Evolutionary conservation across 2,329 filamentous ascomycete genomes (phyloP), one percentile per base, ranked within the genome.

Genomic region (Fusarium coffeatum): DNA sequence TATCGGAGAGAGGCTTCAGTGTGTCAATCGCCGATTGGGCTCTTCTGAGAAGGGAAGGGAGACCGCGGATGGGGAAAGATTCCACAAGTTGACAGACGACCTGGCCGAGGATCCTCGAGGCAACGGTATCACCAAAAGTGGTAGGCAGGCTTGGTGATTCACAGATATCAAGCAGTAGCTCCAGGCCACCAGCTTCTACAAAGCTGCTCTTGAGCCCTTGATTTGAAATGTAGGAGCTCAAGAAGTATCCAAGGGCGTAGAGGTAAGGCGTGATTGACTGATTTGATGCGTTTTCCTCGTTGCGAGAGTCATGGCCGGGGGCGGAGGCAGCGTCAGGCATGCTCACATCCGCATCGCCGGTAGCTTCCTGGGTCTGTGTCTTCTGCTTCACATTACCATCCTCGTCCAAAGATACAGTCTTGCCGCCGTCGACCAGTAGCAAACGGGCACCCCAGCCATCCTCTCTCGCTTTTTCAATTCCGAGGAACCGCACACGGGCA

Each of bases 21-120:
- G 85, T 84, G 70, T 92, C 86, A 55, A 97, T 82, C 7, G 92
- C 88, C 50, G 84, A 82, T 73, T 95, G 90, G 16, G 92, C 88
- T 49, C 94, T 90, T 68, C 88, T 88, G 62, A 98, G 83, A 28
- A 99, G 81, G 7, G 93, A 93, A 0, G 95, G 94, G 10, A 99
- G 83, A 3, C 94, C 90, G 22, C 97, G 84, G 72, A 95, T 89
- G 3, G 94, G 90, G 64, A 92, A 93, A 27, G 89, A 87, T 73
- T 98, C 95, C 9, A 94, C 88, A 68, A 98, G 86, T 69, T 91
- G 87, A 68, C 92, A 89, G 51, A 97, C 85, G 13, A 97, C 90
- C 37, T 89, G 87, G 18, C 90, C 88, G 56, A 98, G 84, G 64
- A 91, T 89, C 64, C 90, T 88, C 59, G 90, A 90, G 6, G 92